phyloP scores from a whole-genome alignment of 352 stramenopile species.

The Globisporangium parvum region DNA sequence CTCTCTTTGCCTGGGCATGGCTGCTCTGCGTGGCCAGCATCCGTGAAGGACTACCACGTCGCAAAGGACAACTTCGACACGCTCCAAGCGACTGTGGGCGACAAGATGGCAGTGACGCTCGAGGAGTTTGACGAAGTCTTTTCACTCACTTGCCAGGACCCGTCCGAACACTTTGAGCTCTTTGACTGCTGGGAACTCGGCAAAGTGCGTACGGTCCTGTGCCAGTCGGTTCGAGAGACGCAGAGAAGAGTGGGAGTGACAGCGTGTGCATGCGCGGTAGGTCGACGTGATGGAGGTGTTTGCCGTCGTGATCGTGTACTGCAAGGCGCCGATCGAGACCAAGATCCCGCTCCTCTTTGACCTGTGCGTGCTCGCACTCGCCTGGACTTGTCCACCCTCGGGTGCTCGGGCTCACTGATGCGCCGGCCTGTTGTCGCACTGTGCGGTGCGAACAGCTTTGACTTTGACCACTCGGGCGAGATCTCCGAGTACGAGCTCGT shows the following conservation, averaged over 20 bases:
- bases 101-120: slow-evolving; percentile 70
- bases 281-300: slow-evolving; percentile 76
- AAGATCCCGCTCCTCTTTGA: slow-evolving; percentile 72
- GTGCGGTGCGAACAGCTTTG: slow-evolving; percentile 29
- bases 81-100: slow-evolving; percentile 52
- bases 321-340: slow-evolving; percentile 47
- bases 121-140: slow-evolving; percentile 81
- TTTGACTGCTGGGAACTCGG: slow-evolving; percentile 54
- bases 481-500: slow-evolving; percentile 65
- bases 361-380: slow-evolving; percentile 21
- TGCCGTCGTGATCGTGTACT: slow-evolving; percentile 71
- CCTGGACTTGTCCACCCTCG: not conserved
- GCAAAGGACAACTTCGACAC: slow-evolving; percentile 60
- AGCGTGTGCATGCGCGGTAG: slow-evolving; percentile 9
- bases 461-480: slow-evolving; percentile 68
- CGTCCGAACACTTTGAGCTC: slow-evolving; percentile 59
- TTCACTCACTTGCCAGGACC: slow-evolving; percentile 64
- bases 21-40: slow-evolving; percentile 13
- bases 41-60: slow-evolving; percentile 33
- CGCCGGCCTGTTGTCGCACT: not conserved
- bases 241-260: not conserved
- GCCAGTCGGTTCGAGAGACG: not conserved
- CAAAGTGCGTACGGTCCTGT: slow-evolving; percentile 25
- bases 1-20: not conserved
- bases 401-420: not conserved